A percentile compares a stretch with the other conserved stretches of the same genome.
phyloP scores from a whole-genome alignment of 805 yeast species.

The Saitoella complicata region DNA sequence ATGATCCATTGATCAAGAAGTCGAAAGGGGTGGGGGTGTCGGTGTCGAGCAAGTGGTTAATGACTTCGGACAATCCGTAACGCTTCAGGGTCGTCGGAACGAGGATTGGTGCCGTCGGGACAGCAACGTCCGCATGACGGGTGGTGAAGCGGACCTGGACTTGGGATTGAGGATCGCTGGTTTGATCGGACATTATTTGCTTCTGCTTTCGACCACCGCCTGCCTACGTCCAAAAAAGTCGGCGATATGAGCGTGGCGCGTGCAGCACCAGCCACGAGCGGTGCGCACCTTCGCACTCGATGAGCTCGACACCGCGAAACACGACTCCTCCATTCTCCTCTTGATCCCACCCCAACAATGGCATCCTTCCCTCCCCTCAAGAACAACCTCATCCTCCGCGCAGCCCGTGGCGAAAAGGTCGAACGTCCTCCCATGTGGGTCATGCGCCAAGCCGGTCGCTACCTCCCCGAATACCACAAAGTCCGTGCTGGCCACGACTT shows the following conservation, averaged over 20 bases:
- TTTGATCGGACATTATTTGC: no score
- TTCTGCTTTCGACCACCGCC: no score
- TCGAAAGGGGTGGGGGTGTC: slow-evolving; percentile 74
- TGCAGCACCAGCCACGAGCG: no score
- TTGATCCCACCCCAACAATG: no score
- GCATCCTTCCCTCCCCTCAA: slow-evolving; percentile 53
- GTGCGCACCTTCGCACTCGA: no score
- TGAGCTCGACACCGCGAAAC: no score
- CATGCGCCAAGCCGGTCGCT: slow-evolving; percentile 97
- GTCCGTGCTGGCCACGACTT: slow-evolving; percentile 77
- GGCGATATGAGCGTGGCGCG: no score
- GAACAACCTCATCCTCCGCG: slow-evolving; percentile 81
- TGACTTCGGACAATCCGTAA: slow-evolving; percentile 87
- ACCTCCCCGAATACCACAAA: slow-evolving; percentile 60
- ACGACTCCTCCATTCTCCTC: no score
- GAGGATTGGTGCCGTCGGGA: slow-evolving; percentile 63
- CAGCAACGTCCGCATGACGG: slow-evolving; percentile 59
- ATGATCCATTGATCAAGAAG: slow-evolving; percentile 59
- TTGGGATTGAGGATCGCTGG: background rate
- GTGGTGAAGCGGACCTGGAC: slow-evolving; percentile 40
- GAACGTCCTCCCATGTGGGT: slow-evolving; percentile 98
- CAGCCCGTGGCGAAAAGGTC: slow-evolving; percentile 66
- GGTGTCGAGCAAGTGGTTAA: slow-evolving; percentile 60
- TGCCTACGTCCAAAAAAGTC: no score
- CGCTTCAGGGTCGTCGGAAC: slow-evolving; percentile 79